Evolutionary conservation across 768 basidiomycete species (phyloP).

Genomic region (Phaeotremella skinneri): DNA sequence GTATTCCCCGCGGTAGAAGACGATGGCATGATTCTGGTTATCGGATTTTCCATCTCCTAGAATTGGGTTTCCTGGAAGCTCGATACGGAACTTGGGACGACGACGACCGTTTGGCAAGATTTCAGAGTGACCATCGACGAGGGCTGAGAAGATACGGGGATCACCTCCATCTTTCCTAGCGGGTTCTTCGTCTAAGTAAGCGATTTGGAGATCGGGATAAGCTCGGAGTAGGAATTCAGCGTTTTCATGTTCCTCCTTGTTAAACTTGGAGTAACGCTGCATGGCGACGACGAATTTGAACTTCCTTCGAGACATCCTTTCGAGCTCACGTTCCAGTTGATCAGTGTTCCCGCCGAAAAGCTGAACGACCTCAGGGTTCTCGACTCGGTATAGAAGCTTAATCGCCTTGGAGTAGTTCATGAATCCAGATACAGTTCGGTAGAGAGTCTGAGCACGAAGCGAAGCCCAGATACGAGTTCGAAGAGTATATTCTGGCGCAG

Average conservation of each 20-base stretch:
- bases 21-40: conserved; percentile 99
- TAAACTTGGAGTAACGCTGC: conserved; percentile 99
- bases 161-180: conserved; percentile 92
- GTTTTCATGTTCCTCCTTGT: conserved; percentile 98
- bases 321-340: conserved; percentile 89
- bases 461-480: conserved; percentile 99
- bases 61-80: conserved; percentile 97
- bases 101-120: conserved; percentile 84
- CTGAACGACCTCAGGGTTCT: conserved; percentile 98
- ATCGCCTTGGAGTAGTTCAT: conserved; percentile 99
- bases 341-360: conserved; percentile 96
- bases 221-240: conserved; percentile 96
- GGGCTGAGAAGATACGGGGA: conserved; percentile 86
- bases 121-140: conserved; percentile 98
- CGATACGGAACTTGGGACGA: conserved; percentile 95
- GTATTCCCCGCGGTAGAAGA: conserved; percentile 99
- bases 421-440: conserved; percentile 98
- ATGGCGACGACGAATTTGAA: conserved; percentile 99
- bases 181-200: conserved; percentile 95
- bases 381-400: conserved; percentile 97
- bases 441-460: conserved; percentile 94
- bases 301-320: conserved; percentile 95
- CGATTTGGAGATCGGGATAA: conserved; percentile 97
- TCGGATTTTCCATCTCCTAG: conserved; percentile 98
- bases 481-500: conserved; percentile 95